Conservation (phyloP, 257 asterid species). For the Solanum bulbocastanum region DNA sequence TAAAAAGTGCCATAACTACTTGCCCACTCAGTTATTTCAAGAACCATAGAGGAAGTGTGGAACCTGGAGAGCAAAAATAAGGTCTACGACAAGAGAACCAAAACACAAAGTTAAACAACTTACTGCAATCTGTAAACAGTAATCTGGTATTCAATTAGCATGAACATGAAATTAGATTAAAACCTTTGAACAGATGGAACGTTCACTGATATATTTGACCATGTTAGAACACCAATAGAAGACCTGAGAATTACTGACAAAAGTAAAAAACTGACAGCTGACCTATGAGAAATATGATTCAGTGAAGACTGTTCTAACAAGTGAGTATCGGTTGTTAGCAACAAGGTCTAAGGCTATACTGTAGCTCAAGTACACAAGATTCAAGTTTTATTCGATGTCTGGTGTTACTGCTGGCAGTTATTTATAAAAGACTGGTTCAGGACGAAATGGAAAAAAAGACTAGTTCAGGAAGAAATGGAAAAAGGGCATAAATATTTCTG, state of each 20-base stretch:
- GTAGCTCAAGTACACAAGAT: background rate
- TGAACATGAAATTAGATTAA: background rate
- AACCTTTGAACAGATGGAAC: background rate
- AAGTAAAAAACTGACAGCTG: background rate
- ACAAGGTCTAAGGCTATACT: background rate
- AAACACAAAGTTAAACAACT: background rate
- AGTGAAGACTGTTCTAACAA: background rate
- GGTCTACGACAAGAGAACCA: background rate
- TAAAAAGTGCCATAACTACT: background rate
- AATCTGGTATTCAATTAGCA: background rate
- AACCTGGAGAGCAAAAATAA: background rate
- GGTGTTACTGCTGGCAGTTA: background rate
- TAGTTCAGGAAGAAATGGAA: background rate
- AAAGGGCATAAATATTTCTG: background rate
- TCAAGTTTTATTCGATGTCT: background rate
- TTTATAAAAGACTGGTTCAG: background rate
- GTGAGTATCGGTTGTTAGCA: background rate
- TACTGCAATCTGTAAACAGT: background rate
- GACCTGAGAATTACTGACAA: background rate
- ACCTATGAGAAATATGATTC: background rate
- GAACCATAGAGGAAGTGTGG: background rate
- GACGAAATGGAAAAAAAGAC: background rate
- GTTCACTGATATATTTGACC: background rate
- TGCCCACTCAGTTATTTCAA: background rate
- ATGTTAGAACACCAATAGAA: background rate